Evolutionary conservation across 2,329 filamentous ascomycete genomes (phyloP), one percentile per base, ranked within the genome.

Genomic region (Colletotrichum abscissum): DNA sequence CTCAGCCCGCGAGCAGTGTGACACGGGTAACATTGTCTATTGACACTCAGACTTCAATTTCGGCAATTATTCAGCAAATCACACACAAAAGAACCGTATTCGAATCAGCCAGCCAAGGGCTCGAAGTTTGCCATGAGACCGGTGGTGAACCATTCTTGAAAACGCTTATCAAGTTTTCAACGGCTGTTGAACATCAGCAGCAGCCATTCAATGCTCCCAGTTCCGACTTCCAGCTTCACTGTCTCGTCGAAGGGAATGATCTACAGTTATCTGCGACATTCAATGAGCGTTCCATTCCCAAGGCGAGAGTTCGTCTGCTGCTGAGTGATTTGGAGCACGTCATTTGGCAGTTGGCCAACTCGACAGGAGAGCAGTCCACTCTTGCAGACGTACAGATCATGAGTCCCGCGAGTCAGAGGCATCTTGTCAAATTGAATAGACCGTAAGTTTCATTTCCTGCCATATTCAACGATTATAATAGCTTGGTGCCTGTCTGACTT

Each of bases 281-380:
- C 6, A 26, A 62, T 9, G 12, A 33, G 6, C 4, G 16, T 1
- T 9, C 1, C 2, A 5, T 69, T 7, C 42, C 65, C 16, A 4
- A 2, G 1, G 4, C 49, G 1, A 16, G 49, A 14, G 64, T 42
- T 16, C 49, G 12, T 2, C 26, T 69, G 5, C 26, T 72, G 1
- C 14, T 72, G 0, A 11, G 49, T 19, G 69, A 72, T 9, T 22
- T 72, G 16, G 69, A 72, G n/a, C 49, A 69, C 19, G 49, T 63
- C 9, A 26, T 72, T 5, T 72, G 65, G 69, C 69, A 72, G n/a
- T 5, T 72, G 4, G 42, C 38, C 1, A 16, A 7, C 26, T 8
- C 26, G 1, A 2, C 3, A 1, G 22, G 1, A 5, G 22, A 26
- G 2, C 11, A 57, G 7, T 30, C 12, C 3, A 42, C 30, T 11